A percentile compares a stretch with the other conserved stretches of the same genome.
Conservation (phyloP, 768 basidiomycete genomes). For the Myochromella boudieri region DNA sequence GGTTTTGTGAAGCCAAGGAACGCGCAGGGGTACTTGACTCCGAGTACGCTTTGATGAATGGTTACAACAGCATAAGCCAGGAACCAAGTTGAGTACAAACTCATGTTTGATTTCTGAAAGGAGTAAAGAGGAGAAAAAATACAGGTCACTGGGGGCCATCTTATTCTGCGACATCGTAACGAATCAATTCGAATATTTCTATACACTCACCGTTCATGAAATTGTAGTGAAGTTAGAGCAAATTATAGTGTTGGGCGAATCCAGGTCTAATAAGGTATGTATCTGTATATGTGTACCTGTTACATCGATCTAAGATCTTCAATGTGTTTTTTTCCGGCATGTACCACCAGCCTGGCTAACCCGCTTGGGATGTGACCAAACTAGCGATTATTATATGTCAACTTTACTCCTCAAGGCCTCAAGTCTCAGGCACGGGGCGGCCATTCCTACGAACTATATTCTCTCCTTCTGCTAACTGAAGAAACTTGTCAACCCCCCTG, state of each 20-base stretch:
- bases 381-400: conserved; percentile 8
- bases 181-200: too few relatives aligned
- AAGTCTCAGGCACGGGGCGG: conserved; percentile 13
- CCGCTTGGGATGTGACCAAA: conserved; percentile 16
- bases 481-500: conserved; percentile 19
- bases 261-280: conserved; percentile 3
- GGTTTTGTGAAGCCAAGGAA: conserved; percentile 8
- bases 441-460: conserved; percentile 25
- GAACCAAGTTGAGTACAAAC: conserved; percentile 4
- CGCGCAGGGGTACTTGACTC: conserved; percentile 11
- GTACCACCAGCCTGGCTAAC: conserved; percentile 14
- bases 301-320: conserved; percentile 19
- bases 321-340: conserved; percentile 9
- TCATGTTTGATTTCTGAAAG: conserved; percentile 5
- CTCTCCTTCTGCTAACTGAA: conserved; percentile 17
- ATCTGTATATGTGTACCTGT: conserved; percentile 13
- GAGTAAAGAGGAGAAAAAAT: background rate
- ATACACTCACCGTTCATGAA: too few relatives aligned
- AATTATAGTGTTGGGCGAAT: too few relatives aligned
- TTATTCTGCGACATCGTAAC: too few relatives aligned
- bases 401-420: conserved; percentile 15
- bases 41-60: conserved; percentile 8
- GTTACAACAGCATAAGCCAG: conserved; percentile 8
- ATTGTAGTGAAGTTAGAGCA: too few relatives aligned
- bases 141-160: background rate